Conservation (phyloP, 129 eudicot species). For the Gnaphalium uliginosum region DNA sequence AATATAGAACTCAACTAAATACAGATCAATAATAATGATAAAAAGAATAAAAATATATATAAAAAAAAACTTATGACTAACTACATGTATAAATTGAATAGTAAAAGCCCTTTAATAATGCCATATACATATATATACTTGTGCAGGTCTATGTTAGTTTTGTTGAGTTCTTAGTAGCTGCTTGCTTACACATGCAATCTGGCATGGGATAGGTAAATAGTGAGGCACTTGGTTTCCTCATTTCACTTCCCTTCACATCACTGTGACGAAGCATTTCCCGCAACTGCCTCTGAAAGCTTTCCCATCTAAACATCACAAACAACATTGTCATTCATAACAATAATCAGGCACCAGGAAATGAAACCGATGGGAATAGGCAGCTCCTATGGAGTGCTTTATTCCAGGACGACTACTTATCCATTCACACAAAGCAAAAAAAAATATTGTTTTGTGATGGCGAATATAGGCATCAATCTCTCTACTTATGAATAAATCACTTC, state of each 20-base stretch:
- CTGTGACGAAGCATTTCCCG: constrained; percentile 95
- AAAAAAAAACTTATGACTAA: constrained; percentile 5
- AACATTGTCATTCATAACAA: not conserved
- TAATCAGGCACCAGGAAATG: not conserved
- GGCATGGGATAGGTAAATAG: constrained; percentile 94
- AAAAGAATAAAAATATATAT: not conserved
- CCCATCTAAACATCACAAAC: constrained; percentile 63
- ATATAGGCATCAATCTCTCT: not conserved
- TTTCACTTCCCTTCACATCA: constrained; percentile 77
- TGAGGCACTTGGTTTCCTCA: constrained; percentile 72
- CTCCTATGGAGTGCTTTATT: not conserved
- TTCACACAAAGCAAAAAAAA: not conserved
- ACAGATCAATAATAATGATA: constrained; percentile 26
- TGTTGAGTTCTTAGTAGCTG: constrained; percentile 47
- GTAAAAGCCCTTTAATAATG: constrained; percentile 2
- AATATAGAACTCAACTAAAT: constrained; percentile 28
- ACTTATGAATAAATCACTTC: not conserved
- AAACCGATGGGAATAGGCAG: not conserved
- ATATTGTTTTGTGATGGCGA: not conserved
- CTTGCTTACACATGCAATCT: constrained; percentile 92
- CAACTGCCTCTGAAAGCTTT: constrained; percentile 69
- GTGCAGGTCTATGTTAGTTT: constrained; percentile 28
- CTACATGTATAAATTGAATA: constrained; percentile 25
- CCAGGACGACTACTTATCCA: not conserved
- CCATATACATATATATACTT: constrained; percentile 25